Evolutionary conservation across 2,329 filamentous ascomycete species (phyloP).

Genomic region (Calonectria pauciramosa): DNA sequence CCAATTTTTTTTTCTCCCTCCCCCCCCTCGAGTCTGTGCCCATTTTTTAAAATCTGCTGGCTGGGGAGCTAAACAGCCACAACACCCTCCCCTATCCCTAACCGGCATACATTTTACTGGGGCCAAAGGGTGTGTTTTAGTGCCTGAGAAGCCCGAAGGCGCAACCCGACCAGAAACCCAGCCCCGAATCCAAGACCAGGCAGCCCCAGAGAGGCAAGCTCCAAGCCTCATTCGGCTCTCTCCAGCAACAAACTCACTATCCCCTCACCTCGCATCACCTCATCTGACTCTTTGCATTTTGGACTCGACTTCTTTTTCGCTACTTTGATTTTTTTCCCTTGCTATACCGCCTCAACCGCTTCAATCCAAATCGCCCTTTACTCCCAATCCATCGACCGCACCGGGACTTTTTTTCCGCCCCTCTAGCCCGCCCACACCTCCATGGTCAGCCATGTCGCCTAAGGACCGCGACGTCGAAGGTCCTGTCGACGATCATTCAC

Average conservation of each 20-base stretch:
- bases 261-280: slow-evolving; percentile 41
- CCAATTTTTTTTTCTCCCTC: slow-evolving; percentile 30
- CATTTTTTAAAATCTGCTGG: slow-evolving; percentile 31
- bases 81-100: slow-evolving; percentile 6
- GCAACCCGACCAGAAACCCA: slow-evolving; percentile 20
- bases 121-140: slow-evolving; percentile 10
- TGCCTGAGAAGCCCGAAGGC: slow-evolving; percentile 23
- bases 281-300: slow-evolving; percentile 35
- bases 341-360: not conserved
- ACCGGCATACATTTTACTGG: slow-evolving; percentile 16
- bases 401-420: slow-evolving; percentile 6
- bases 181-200: slow-evolving; percentile 19
- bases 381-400: slow-evolving; percentile 15
- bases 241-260: slow-evolving; percentile 31
- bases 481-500: slow-evolving; percentile 52
- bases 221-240: slow-evolving; percentile 38
- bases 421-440: slow-evolving; percentile 8
- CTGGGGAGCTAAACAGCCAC: slow-evolving; percentile 32
- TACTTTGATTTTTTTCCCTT: slow-evolving; percentile 20
- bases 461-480: slow-evolving; percentile 58
- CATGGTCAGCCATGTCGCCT: slow-evolving; percentile 56
- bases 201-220: slow-evolving; percentile 23
- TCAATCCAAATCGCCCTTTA: slow-evolving; percentile 15
- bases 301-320: slow-evolving; percentile 20
- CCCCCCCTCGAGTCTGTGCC: slow-evolving; percentile 4